phyloP scores from a whole-genome alignment of 2,329 filamentous ascomycete genomes.

The Cladophialophora bantiana region DNA sequence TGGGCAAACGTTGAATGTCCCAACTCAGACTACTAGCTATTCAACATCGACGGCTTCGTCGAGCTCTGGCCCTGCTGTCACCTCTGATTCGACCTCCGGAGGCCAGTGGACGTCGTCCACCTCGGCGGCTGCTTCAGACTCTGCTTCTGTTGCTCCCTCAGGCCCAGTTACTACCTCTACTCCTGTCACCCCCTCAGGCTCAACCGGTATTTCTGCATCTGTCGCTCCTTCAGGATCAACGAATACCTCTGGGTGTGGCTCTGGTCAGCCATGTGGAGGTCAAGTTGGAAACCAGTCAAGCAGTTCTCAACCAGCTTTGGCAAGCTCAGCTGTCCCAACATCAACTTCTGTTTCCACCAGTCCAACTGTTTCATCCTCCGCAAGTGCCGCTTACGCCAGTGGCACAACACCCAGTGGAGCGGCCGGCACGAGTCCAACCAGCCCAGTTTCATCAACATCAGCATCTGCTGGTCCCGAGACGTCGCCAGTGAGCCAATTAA shows the following conservation, averaged over 20 bases:
- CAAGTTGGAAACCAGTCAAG: not conserved
- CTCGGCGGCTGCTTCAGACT: not conserved
- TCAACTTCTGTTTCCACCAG: not conserved
- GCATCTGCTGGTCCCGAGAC: not conserved
- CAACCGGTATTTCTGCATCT: not conserved
- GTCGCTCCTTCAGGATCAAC: too few species aligned
- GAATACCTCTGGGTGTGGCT: not conserved
- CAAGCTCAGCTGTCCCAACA: not conserved
- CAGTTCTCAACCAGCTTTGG: not conserved
- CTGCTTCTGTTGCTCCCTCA: not conserved
- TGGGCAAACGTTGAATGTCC: slow-evolving; percentile 33
- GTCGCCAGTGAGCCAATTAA: slow-evolving; percentile 5
- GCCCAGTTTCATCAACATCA: not conserved
- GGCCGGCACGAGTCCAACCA: not conserved
- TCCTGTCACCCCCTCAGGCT: not conserved
- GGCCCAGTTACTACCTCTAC: not conserved
- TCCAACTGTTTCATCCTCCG: not conserved
- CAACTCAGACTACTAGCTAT: slow-evolving; percentile 16
- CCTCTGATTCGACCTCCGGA: slow-evolving; percentile 5
- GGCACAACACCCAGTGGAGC: not conserved
- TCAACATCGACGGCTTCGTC: not conserved
- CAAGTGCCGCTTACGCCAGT: not conserved
- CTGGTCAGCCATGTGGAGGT: not conserved
- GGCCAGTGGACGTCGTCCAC: not conserved
- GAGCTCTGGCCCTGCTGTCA: not conserved